phyloP scores from a whole-genome alignment of 192 early-diverging fungal genomes.

The Thamnidium elegans region DNA sequence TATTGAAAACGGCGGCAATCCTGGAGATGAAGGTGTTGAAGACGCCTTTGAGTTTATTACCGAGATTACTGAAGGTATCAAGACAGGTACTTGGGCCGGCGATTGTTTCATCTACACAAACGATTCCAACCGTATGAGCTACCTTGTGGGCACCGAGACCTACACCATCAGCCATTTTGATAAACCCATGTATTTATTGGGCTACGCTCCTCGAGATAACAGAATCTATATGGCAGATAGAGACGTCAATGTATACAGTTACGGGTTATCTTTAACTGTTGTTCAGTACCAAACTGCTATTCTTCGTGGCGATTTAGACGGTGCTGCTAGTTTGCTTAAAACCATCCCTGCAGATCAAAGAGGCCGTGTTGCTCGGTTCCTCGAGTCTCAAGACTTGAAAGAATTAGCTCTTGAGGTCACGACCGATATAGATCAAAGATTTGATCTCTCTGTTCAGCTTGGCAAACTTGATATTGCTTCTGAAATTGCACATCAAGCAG shows the following conservation, averaged over 20 bases:
- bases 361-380: constrained; percentile 90
- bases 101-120: constrained; percentile 99
- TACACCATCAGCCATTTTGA: constrained; percentile 98
- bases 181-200: constrained; percentile 86
- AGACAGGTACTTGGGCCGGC: constrained; percentile 96
- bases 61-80: constrained; percentile 90
- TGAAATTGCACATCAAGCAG: constrained; percentile 78
- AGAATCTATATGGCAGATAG: constrained; percentile 93
- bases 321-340: constrained; percentile 78
- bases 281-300: constrained; percentile 99
- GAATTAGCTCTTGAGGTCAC: constrained; percentile 94
- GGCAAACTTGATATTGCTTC: constrained; percentile 79
- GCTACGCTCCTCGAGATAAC: constrained; percentile 92
- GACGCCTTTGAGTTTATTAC: constrained; percentile 93
- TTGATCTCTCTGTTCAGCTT: constrained; percentile 91
- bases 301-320: constrained; percentile 87
- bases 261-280: constrained; percentile 85
- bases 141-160: constrained; percentile 91
- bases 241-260: constrained; percentile 86
- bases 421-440: constrained; percentile 91
- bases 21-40: constrained; percentile 93
- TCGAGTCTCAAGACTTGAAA: constrained; percentile 90
- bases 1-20: constrained; percentile 61
- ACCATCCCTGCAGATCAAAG: constrained; percentile 85
- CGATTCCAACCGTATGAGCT: constrained; percentile 86